Evolutionary conservation across 495 filamentous ascomycete species (phyloP).

Genomic region (Hyphodiscus hymeniophilus): DNA sequence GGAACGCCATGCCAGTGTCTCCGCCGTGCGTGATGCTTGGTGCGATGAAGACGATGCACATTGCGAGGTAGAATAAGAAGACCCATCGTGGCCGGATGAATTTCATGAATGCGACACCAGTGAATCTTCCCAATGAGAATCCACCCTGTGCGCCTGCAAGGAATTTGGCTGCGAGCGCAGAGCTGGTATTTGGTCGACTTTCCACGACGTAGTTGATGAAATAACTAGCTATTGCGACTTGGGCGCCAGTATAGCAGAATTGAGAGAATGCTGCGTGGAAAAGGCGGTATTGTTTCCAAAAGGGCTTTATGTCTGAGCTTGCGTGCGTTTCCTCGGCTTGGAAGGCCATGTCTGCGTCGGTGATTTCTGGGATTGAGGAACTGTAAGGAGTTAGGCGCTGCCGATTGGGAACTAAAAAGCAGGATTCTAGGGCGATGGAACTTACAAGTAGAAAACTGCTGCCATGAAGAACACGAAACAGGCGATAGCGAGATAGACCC

Average conservation of each 20-base stretch:
- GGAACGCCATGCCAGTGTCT: conserved; percentile 43
- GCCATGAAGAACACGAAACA: conserved; percentile 45
- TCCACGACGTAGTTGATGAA: conserved; percentile 56
- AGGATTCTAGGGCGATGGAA: too few species aligned
- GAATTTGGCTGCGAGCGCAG: conserved; percentile 40
- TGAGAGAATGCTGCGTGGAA: conserved; percentile 47
- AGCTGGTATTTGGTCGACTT: conserved; percentile 34
- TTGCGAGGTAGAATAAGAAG: conserved; percentile 32
- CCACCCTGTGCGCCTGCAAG: conserved; percentile 46
- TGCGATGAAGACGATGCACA: conserved; percentile 27
- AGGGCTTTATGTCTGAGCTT: conserved; percentile 32
- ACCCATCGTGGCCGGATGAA: conserved; percentile 43
- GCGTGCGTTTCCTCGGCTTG: conserved; percentile 34
- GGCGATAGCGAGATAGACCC: conserved; percentile 48
- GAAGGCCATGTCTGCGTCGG: conserved; percentile 48
- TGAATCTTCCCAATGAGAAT: conserved; percentile 49
- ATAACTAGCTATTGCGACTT: conserved; percentile 46
- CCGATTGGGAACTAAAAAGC: not conserved
- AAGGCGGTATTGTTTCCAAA: conserved; percentile 44
- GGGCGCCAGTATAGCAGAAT: conserved; percentile 50
- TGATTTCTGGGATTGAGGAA: conserved; percentile 45
- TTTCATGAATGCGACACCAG: conserved; percentile 42
- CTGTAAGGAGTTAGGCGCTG: conserved; percentile 29
- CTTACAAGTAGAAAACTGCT: conserved; percentile 30
- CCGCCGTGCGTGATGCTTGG: conserved; percentile 25